phyloP scores from a whole-genome alignment of 495 filamentous ascomycete species.

The Penicillium fimorum region DNA sequence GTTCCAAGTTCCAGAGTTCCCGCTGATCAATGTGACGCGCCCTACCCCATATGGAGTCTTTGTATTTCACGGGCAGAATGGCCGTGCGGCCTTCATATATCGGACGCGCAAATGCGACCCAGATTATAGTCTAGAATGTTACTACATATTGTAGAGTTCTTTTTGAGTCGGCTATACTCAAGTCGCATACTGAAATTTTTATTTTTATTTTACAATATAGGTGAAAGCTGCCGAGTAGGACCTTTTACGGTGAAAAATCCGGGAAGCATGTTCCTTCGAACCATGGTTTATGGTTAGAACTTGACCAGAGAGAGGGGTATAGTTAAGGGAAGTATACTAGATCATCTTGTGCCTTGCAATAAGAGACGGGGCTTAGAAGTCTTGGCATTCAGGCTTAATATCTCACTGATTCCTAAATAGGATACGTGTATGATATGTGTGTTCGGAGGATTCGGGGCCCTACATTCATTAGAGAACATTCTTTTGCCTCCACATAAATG shows the following conservation, averaged over 20 bases:
- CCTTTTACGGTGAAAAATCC: too few relatives aligned
- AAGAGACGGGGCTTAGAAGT: constrained; percentile 18
- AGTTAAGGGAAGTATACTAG: too few relatives aligned
- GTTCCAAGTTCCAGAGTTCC: not conserved
- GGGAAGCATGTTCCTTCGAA: not conserved
- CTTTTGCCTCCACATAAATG: constrained; percentile 27
- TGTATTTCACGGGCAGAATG: not conserved
- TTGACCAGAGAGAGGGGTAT: not conserved
- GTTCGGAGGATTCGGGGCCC: constrained; percentile 17
- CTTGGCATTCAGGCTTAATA: constrained; percentile 33
- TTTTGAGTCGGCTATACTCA: too few relatives aligned
- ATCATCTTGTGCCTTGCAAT: constrained; percentile 2
- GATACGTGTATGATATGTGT: not conserved
- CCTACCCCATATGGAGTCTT: constrained; percentile 12
- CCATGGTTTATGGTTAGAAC: constrained; percentile 7
- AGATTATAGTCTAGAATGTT: too few relatives aligned
- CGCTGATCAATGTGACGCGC: constrained; percentile 7
- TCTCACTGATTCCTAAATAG: not conserved
- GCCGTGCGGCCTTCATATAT: constrained; percentile 1
- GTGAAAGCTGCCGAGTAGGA: not conserved
- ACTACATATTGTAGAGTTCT: too few relatives aligned
- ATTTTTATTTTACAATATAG: too few relatives aligned
- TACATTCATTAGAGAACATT: constrained; percentile 26
- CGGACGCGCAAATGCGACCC: too few relatives aligned
- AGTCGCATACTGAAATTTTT: too few relatives aligned